Base-by-base conservation (phyloP, 2,329 filamentous ascomycete species). In the Penicillium sp. region DNA sequence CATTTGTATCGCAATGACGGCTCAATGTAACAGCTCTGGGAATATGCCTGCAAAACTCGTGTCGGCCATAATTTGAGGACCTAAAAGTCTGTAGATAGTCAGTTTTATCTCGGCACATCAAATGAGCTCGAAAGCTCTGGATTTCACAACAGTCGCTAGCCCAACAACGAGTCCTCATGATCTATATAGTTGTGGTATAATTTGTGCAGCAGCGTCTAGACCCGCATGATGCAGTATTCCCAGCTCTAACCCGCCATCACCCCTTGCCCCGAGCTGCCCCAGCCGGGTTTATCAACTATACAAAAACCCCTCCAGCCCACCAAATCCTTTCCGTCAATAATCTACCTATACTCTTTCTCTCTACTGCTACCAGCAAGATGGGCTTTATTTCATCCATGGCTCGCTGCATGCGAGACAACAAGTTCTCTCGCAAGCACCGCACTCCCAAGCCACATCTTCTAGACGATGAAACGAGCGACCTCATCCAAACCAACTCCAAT, bases 391-490 rank as follows among this genome's bases (percentile, higher is more conserved):
- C 54, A 9, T 55, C 56, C 6, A 25, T 61, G 4, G n/a, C 49
- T 8, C 58, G 50, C 29, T 51, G 50, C 25, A 37, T 61, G 18
- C 50, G 56, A 20, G 55, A 53, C 4, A 55, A 52, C 31, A 50
- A 45, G 29, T 41, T 60, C 25, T 57, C 59, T 4, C 50, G 45
- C 40, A 51, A 51, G 39, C 45, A 55, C 6, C 59, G 56, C 20
- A 53, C 43, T 18, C 33, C 47, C 12, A 54, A 52, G 23, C 45
- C 44, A n/a, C 50, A 51, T 12, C 46, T 45, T 33, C 46, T 47
- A 8, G 54, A 60, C 25, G 58, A 61, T 28, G 59, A 61, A 32
- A 48, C 52, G 3, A 59, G 57, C 31, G 56, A 61, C 13, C 38
- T 61, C 13, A 60, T 60, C 48, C 53, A 54, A 40, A 50, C 50